A percentile compares a stretch with the other conserved stretches of the same genome.
Evolutionary conservation across 2,329 filamentous ascomycete genomes (phyloP).

Genomic region (Pseudogymnoascus sp.): DNA sequence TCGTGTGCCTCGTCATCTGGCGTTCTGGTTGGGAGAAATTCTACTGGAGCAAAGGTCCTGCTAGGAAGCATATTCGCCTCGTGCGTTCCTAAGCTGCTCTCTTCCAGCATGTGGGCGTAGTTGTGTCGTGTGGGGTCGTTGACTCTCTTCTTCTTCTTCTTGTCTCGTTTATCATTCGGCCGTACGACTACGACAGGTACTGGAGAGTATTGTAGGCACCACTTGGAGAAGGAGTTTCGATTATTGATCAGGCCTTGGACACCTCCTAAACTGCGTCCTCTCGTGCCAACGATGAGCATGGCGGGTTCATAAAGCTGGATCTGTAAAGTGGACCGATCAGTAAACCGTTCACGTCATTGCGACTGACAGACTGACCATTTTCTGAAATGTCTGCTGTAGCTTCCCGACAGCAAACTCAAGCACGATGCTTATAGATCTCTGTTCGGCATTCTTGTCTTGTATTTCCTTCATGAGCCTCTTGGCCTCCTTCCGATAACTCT

Average conservation of each 20-base stretch:
- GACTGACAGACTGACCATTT: conserved; percentile 48
- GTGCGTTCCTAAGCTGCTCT: conserved; percentile 36
- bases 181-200: conserved; percentile 68
- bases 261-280: conserved; percentile 58
- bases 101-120: conserved; percentile 57
- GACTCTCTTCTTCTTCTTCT: conserved; percentile 61
- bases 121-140: conserved; percentile 53
- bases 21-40: conserved; percentile 17
- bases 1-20: conserved; percentile 56
- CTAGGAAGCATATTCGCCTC: conserved; percentile 23
- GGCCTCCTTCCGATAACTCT: conserved; percentile 57
- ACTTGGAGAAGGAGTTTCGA: conserved; percentile 56
- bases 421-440: conserved; percentile 64
- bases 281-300: conserved; percentile 63
- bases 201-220: conserved; percentile 65
- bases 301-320: conserved; percentile 67
- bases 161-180: conserved; percentile 59
- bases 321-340: conserved; percentile 30
- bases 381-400: conserved; percentile 62
- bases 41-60: conserved; percentile 17
- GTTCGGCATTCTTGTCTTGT: conserved; percentile 59
- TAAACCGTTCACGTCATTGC: not conserved
- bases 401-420: conserved; percentile 65
- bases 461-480: conserved; percentile 56
- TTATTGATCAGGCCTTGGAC: conserved; percentile 62